Conservation (phyloP, 257 asterid genomes). For the Echites panduratus region DNA sequence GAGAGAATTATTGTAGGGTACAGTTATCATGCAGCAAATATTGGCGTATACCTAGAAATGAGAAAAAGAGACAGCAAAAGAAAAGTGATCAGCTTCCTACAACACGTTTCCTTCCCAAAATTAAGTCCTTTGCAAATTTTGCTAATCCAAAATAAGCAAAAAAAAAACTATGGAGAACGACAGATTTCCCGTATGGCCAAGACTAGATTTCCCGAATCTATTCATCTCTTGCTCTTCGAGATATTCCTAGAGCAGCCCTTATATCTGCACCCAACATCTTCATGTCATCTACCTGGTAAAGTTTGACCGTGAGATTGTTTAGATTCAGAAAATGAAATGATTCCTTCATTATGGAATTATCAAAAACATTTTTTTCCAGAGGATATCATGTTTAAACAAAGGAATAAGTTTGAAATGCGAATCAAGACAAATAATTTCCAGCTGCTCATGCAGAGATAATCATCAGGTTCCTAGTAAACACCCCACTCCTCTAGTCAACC, state of each 20-base stretch:
- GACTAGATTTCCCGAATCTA: slow-evolving; percentile 3
- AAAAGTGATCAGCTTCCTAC: neutral
- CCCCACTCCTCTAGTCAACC: neutral
- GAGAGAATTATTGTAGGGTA: neutral
- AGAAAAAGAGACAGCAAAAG: neutral
- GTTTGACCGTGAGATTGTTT: neutral
- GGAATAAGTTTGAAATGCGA: neutral
- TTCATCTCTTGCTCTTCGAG: slow-evolving; percentile 34
- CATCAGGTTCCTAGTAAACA: neutral
- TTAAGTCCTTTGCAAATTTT: neutral
- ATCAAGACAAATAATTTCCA: neutral
- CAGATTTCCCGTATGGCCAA: neutral
- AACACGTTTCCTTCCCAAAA: neutral
- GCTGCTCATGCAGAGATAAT: neutral
- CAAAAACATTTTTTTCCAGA: neutral
- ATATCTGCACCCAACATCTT: slow-evolving; percentile 50
- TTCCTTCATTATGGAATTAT: neutral
- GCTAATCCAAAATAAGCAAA: neutral
- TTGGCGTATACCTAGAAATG: neutral
- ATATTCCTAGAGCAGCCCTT: slow-evolving; percentile 50
- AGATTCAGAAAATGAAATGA: neutral
- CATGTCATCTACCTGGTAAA: slow-evolving; percentile 58
- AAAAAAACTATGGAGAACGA: neutral
- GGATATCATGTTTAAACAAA: neutral
- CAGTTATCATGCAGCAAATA: neutral